Conservation (phyloP, 208 protist species). For the Novymonas esmeraldas region DNA sequence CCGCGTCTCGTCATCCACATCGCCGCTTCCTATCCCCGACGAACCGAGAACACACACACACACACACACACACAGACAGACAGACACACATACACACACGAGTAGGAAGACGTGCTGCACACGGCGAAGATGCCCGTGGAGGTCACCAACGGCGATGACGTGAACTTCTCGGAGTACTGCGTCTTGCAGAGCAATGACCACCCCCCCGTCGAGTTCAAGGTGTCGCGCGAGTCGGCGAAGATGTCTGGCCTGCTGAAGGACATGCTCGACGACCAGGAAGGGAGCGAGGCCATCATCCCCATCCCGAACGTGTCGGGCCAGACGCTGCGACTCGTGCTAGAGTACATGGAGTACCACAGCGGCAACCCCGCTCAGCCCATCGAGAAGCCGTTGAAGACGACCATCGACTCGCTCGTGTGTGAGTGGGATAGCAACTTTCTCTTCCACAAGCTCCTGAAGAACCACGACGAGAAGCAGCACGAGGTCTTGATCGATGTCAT, state of each 20-base stretch:
- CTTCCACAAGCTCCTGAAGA: conserved; percentile 82
- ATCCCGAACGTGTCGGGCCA: conserved; percentile 92
- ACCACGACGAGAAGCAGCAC: conserved; percentile 82
- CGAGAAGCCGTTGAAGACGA: conserved; percentile 88
- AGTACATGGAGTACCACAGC: conserved; percentile 95
- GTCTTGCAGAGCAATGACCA: conserved; percentile 90
- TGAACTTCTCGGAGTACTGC: conserved; percentile 88
- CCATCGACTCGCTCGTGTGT: conserved; percentile 85
- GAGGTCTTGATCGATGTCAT: conserved; percentile 93
- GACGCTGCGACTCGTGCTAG: conserved; percentile 89
- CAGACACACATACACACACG: neutral
- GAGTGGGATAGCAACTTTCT: conserved; percentile 91
- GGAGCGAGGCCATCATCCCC: conserved; percentile 83
- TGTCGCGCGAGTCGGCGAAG: conserved; percentile 82
- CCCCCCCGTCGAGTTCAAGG: conserved; percentile 81
- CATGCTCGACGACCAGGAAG: conserved; percentile 90
- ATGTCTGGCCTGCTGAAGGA: conserved; percentile 90
- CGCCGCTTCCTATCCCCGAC: no score
- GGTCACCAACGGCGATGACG: conserved; percentile 41
- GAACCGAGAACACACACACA: neutral
- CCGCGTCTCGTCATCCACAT: neutral
- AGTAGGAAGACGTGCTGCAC: neutral
- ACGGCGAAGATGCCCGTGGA: conserved; percentile 56
- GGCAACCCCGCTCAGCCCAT: conserved; percentile 78
- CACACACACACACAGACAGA: neutral